Evolutionary conservation across 2,329 filamentous ascomycete genomes (phyloP).

Genomic region (Neodidymelliopsis sp.): DNA sequence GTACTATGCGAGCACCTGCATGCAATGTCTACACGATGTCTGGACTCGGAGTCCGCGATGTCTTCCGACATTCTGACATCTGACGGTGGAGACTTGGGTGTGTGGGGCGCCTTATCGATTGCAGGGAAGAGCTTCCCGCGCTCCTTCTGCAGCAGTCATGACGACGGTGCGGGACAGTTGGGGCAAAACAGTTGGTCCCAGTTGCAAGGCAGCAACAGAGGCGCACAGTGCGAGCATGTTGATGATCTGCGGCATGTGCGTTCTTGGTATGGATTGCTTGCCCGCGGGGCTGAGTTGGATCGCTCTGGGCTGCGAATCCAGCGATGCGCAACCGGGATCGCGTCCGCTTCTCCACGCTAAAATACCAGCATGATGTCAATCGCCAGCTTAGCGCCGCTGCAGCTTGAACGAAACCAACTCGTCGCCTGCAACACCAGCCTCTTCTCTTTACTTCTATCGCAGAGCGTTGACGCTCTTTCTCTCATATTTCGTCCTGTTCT

Average conservation of each 20-base stretch:
- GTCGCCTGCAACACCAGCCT: slow-evolving; percentile 16
- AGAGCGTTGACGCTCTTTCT: slow-evolving; percentile 8
- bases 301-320: slow-evolving; percentile 17
- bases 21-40: slow-evolving; percentile 1
- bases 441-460: slow-evolving; percentile 6
- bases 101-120: slow-evolving; percentile 19
- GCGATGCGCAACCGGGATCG: slow-evolving; percentile 17
- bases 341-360: slow-evolving; percentile 13
- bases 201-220: neutral
- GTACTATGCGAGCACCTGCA: neutral
- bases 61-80: slow-evolving; percentile 14
- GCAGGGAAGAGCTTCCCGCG: slow-evolving; percentile 19
- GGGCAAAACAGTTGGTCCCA: neutral
- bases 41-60: neutral
- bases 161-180: neutral
- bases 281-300: slow-evolving; percentile 2
- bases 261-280: neutral
- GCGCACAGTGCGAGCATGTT: neutral
- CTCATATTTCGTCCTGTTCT: neutral
- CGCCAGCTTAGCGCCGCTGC: slow-evolving; percentile 6
- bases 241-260: neutral
- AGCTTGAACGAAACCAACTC: slow-evolving; percentile 20
- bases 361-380: slow-evolving; percentile 11
- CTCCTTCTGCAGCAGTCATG: slow-evolving; percentile 3
- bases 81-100: slow-evolving; percentile 16